Conservation (phyloP, 1,284 basidiomycete species). For the Microbotryum saponariae region DNA sequence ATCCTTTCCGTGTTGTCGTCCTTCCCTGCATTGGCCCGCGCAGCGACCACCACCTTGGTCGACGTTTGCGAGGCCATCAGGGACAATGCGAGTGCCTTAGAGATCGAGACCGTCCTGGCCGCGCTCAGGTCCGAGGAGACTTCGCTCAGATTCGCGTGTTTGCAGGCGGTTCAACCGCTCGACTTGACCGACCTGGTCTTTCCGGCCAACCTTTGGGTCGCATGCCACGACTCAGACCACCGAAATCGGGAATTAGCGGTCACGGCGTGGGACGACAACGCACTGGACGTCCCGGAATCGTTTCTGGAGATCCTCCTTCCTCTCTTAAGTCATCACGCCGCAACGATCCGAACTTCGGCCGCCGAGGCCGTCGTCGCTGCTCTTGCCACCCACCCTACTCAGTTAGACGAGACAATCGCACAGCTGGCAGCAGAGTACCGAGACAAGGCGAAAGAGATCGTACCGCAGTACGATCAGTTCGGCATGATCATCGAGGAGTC, state of each 20-base stretch:
- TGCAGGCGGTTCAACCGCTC: slow-evolving; percentile 80
- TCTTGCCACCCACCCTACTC: slow-evolving; percentile 64
- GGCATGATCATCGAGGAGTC: slow-evolving; percentile 90
- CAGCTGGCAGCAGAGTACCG: slow-evolving; percentile 66
- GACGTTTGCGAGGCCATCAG: slow-evolving; percentile 78
- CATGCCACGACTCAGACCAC: slow-evolving; percentile 83
- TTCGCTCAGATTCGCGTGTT: slow-evolving; percentile 76
- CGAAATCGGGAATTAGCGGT: slow-evolving; percentile 77
- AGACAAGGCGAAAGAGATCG: slow-evolving; percentile 78
- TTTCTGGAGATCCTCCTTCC: slow-evolving; percentile 59
- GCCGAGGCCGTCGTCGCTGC: slow-evolving; percentile 71
- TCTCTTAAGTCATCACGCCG: slow-evolving; percentile 75
- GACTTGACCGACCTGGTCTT: slow-evolving; percentile 93
- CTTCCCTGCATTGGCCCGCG: slow-evolving; percentile 76
- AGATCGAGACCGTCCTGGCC: slow-evolving; percentile 59
- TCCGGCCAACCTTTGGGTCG: slow-evolving; percentile 81
- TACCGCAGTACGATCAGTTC: slow-evolving; percentile 57
- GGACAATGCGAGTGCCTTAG: slow-evolving; percentile 55
- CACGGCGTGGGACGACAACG: slow-evolving; percentile 93
- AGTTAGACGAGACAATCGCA: slow-evolving; percentile 49
- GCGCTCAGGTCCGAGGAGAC: slow-evolving; percentile 81
- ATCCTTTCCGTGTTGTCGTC: slow-evolving; percentile 67
- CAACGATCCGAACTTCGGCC: slow-evolving; percentile 69
- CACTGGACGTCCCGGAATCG: slow-evolving; percentile 72
- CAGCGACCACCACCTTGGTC: slow-evolving; percentile 72